Percentiles rank a stretch among this genome's conserved stretches.
phyloP scores from a whole-genome alignment of 2,329 filamentous ascomycete genomes.

The Aspergillus piperis region DNA sequence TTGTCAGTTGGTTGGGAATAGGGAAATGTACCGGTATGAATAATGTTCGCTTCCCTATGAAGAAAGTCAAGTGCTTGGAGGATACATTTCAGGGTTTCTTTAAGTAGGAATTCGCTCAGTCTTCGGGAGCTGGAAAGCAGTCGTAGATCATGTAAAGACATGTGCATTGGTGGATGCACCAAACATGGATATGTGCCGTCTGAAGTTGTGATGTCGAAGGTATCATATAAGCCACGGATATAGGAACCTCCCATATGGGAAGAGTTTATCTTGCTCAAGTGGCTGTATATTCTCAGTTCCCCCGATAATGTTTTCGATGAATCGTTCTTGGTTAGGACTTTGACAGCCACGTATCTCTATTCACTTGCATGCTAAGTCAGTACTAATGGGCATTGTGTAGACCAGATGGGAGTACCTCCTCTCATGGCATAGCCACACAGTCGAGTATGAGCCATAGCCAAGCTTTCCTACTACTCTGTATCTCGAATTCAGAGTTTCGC shows the following conservation, averaged over 20 bases:
- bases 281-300: not conserved
- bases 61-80: not conserved
- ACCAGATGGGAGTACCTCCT: not conserved
- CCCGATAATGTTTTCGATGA: not conserved
- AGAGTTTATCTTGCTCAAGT: not conserved
- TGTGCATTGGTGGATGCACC: not conserved
- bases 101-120: not conserved
- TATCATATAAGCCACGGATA: conserved; percentile 1
- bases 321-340: not conserved
- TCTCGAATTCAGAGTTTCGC: not conserved
- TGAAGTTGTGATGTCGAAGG: not conserved
- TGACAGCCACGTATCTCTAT: not conserved
- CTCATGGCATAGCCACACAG: conserved; percentile 4
- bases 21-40: no score
- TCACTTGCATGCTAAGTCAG: not conserved
- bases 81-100: not conserved
- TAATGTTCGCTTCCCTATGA: no score
- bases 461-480: conserved; percentile 5
- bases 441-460: conserved; percentile 1
- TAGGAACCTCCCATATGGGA: not conserved
- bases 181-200: not conserved
- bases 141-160: not conserved
- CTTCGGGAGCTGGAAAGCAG: not conserved
- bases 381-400: no score
- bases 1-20: no score